A percentile compares a stretch with the other conserved stretches of the same genome.
Conservation (phyloP, 2,329 filamentous ascomycete genomes). For the Hypoxylon sp. region DNA sequence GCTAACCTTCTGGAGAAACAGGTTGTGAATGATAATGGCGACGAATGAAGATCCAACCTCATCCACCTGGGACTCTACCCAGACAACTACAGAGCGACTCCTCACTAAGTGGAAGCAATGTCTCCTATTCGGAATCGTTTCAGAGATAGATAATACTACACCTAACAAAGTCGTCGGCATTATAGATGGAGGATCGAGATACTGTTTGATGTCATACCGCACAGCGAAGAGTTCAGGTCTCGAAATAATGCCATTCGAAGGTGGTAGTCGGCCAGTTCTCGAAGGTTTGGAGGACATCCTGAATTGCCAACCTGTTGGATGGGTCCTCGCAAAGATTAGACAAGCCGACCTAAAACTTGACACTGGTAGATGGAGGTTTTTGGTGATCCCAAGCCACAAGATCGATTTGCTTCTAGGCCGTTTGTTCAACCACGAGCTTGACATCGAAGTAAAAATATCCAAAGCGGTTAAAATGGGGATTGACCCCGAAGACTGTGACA, state of each 20-base stretch:
- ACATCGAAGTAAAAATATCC: background rate
- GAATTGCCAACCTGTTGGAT: background rate
- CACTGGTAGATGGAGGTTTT: background rate
- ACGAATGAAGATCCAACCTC: background rate
- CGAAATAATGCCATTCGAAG: background rate
- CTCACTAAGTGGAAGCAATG: background rate
- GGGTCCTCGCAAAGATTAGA: background rate
- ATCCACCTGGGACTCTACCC: no score
- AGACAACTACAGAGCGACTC: no score
- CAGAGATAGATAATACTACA: background rate
- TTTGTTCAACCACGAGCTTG: background rate
- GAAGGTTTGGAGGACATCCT: background rate
- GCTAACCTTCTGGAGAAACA: background rate
- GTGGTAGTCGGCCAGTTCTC: background rate
- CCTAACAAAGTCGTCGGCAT: background rate
- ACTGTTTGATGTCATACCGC: background rate
- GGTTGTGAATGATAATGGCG: background rate
- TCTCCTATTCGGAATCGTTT: background rate
- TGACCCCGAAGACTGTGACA: background rate
- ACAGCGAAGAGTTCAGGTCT: background rate
- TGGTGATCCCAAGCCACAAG: background rate
- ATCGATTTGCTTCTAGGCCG: background rate
- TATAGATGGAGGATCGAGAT: background rate
- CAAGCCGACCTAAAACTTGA: slow-evolving; percentile 1
- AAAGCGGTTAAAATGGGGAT: background rate